phyloP scores from a whole-genome alignment of 1,284 basidiomycete genomes.

The Golubevia pallescens region DNA sequence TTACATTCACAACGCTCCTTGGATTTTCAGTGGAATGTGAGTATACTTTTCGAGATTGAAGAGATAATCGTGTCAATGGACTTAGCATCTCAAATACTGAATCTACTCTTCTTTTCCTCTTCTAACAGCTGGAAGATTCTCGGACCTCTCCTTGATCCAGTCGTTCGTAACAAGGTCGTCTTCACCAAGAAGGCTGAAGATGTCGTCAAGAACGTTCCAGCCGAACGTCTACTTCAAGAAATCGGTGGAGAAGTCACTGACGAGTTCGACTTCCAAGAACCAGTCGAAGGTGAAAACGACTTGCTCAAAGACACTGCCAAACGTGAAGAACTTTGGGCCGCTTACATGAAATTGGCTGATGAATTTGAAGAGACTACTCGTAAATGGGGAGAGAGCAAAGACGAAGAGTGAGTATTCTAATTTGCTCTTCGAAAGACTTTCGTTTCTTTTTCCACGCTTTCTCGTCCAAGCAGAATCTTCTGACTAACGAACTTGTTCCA shows the following conservation, averaged over 20 bases:
- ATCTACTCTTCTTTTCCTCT: not conserved
- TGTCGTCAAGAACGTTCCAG: conserved; percentile 37
- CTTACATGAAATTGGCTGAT: conserved; percentile 41
- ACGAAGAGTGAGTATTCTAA: conserved; percentile 26
- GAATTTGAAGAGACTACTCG: conserved; percentile 48
- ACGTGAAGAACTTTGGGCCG: conserved; percentile 28
- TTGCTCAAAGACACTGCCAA: conserved; percentile 35
- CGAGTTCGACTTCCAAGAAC: conserved; percentile 41
- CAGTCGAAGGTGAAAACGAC: conserved; percentile 45
- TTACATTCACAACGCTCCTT: conserved; percentile 56
- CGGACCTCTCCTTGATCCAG: conserved; percentile 21
- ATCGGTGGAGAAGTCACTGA: conserved; percentile 41
- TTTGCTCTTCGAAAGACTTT: not conserved
- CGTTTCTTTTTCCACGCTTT: not conserved
- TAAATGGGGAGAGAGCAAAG: conserved; percentile 39
- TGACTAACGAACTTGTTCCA: no score
- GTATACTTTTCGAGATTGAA: conserved; percentile 17
- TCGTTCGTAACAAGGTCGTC: conserved; percentile 13
- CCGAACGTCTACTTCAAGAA: conserved; percentile 35
- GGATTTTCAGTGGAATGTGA: conserved; percentile 61
- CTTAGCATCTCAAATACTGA: not conserved
- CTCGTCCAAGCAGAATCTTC: not conserved
- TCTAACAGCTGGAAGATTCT: conserved; percentile 13
- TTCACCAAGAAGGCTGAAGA: conserved; percentile 40
- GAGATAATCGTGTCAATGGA: not conserved